Percentiles rank a stretch among this genome's conserved stretches.
These are phyloP conservation scores for Pyrrhoderma noxium DNA, from an alignment of 1,284 basidiomycete species.

Conservation along the genomic window DNA sequence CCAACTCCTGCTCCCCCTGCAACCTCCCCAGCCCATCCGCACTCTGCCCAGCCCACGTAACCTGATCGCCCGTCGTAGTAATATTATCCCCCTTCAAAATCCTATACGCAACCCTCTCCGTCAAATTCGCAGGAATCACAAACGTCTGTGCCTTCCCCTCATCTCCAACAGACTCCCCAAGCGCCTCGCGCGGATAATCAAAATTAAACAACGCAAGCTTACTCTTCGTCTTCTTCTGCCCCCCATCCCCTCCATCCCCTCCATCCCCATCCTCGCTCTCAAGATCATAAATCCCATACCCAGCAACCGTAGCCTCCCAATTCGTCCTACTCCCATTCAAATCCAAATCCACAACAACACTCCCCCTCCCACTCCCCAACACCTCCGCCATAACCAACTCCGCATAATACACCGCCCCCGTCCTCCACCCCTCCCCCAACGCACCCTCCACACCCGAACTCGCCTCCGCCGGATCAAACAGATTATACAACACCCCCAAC, in stretches of 20 bases:
- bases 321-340: slow-evolving; percentile 33
- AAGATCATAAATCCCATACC: slow-evolving; percentile 54
- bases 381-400: slow-evolving; percentile 50
- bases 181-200: slow-evolving; percentile 27
- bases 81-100: slow-evolving; percentile 38
- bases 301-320: slow-evolving; percentile 32
- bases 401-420: slow-evolving; percentile 50
- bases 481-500: slow-evolving; percentile 42
- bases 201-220: slow-evolving; percentile 59
- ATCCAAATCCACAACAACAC: slow-evolving; percentile 46
- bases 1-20: slow-evolving; percentile 35
- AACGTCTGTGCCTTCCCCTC: slow-evolving; percentile 10
- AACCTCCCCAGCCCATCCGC: slow-evolving; percentile 35
- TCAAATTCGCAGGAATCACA: slow-evolving; percentile 27
- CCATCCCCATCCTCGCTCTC: slow-evolving; percentile 31
- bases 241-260: slow-evolving; percentile 55
- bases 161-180: not conserved
- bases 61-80: slow-evolving; percentile 23
- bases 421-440: slow-evolving; percentile 35
- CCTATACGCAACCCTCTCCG: slow-evolving; percentile 33
- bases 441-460: slow-evolving; percentile 20
- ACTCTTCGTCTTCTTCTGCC: slow-evolving; percentile 30
- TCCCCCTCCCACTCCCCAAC: slow-evolving; percentile 32
- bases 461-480: slow-evolving; percentile 36
- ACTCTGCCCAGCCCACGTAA: slow-evolving; percentile 47